Conservation (phyloP, 331 rosid genomes). For the Malus hybrid region DNA sequence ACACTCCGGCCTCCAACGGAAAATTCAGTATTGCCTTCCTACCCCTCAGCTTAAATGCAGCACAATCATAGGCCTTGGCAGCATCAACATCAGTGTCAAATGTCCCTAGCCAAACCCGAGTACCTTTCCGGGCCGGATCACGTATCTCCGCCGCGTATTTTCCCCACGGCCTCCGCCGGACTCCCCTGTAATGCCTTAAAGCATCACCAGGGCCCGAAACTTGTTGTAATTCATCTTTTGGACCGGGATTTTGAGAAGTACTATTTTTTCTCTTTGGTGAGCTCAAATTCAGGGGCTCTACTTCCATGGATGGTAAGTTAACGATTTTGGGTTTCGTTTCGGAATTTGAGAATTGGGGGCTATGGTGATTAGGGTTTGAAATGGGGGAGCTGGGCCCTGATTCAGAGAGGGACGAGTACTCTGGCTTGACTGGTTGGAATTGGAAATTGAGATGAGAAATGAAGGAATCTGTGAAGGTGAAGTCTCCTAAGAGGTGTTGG, state of each 20-base stretch:
- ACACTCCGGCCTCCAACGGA: constrained; percentile 55
- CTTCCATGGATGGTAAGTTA: not conserved
- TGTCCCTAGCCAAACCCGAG: constrained; percentile 72
- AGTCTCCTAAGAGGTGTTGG: constrained; percentile 45
- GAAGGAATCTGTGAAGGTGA: constrained; percentile 28
- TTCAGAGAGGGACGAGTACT: constrained; percentile 26
- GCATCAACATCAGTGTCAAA: constrained; percentile 59
- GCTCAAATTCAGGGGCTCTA: not conserved
- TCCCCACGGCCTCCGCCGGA: constrained; percentile 75
- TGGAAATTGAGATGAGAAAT: constrained; percentile 3
- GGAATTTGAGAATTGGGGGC: not conserved
- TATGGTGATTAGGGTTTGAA: constrained; percentile 14
- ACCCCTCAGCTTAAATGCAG: constrained; percentile 77
- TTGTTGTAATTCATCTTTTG: constrained; percentile 3
- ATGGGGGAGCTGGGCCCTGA: constrained; percentile 17
- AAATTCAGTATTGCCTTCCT: constrained; percentile 63
- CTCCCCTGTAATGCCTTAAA: constrained; percentile 48
- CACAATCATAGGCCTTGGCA: constrained; percentile 68
- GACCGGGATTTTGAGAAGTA: not conserved
- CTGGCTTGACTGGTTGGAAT: constrained; percentile 32
- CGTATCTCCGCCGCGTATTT: constrained; percentile 80
- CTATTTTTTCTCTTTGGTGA: not conserved
- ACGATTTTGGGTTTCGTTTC: constrained; percentile 12
- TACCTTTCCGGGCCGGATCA: constrained; percentile 50
- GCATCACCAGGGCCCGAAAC: not conserved